A percentile compares a stretch with the other conserved stretches of the same genome.
Evolutionary conservation across 768 basidiomycete species (phyloP).

Genomic region (Solioccasus polychromus): DNA sequence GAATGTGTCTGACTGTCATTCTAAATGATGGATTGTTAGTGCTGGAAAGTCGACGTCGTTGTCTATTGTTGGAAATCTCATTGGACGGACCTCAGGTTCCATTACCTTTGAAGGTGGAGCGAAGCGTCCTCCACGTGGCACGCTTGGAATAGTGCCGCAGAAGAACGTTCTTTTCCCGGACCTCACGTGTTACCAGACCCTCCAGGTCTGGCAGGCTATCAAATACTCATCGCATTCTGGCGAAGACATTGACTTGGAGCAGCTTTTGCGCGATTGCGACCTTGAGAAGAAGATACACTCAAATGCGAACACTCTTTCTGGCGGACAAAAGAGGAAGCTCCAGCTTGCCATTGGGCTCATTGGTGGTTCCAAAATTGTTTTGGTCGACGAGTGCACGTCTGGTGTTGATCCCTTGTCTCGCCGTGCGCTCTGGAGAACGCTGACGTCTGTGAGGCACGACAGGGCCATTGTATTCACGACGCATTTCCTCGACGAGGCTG

Average conservation of each 20-base stretch:
- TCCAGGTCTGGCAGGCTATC: constrained; percentile 69
- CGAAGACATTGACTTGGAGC: constrained; percentile 55
- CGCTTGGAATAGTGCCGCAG: constrained; percentile 76
- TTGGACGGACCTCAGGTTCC: constrained; percentile 55
- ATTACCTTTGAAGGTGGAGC: constrained; percentile 54
- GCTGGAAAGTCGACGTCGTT: constrained; percentile 77
- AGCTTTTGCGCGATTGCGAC: constrained; percentile 70
- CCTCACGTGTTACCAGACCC: constrained; percentile 68
- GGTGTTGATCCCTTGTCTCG: constrained; percentile 82
- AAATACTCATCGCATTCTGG: constrained; percentile 53
- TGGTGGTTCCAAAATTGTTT: constrained; percentile 66
- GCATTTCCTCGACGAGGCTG: constrained; percentile 80
- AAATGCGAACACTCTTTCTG: constrained; percentile 64
- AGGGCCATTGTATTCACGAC: constrained; percentile 76
- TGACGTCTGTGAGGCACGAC: constrained; percentile 64
- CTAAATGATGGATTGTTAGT: constrained; percentile 32
- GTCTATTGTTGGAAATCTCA: constrained; percentile 62
- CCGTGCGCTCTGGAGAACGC: constrained; percentile 71
- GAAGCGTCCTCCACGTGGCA: constrained; percentile 55
- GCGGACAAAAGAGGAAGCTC: constrained; percentile 81
- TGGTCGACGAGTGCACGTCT: constrained; percentile 73
- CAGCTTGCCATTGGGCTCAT: constrained; percentile 80
- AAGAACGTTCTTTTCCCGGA: constrained; percentile 83
- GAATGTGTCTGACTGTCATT: not conserved
- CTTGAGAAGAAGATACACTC: constrained; percentile 65